A percentile compares a stretch with the other conserved stretches of the same genome.
These are phyloP conservation scores for Ilex aquifolium DNA, from an alignment of 257 asterid species.

Conservation along the genomic window DNA sequence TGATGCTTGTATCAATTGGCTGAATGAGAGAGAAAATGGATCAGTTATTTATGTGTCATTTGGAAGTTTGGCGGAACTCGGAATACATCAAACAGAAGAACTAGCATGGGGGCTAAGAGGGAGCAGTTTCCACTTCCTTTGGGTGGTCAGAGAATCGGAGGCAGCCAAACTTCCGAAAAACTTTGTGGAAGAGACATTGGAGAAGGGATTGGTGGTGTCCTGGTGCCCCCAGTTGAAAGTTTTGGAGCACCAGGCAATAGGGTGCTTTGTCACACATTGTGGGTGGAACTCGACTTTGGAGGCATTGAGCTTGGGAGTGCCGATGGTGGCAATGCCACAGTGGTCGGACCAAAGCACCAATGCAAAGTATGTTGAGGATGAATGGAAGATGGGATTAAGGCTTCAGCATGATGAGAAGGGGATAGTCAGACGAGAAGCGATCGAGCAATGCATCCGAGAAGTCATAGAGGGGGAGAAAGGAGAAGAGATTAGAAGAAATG, in stretches of 20 bases:
- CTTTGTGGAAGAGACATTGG: slow-evolving; percentile 9
- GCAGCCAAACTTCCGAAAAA: slow-evolving; percentile 13
- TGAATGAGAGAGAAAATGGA: slow-evolving; percentile 16
- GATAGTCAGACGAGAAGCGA: slow-evolving; percentile 24
- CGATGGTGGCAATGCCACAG: slow-evolving; percentile 33
- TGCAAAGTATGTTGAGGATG: slow-evolving; percentile 30
- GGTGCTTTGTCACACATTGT: slow-evolving; percentile 42
- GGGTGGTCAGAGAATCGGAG: slow-evolving; percentile 33
- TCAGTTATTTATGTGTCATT: slow-evolving; percentile 36
- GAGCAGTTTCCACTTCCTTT: slow-evolving; percentile 27
- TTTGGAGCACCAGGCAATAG: slow-evolving; percentile 26
- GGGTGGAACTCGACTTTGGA: slow-evolving; percentile 64
- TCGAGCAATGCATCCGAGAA: slow-evolving; percentile 12
- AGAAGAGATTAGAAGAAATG: slow-evolving; percentile 20
- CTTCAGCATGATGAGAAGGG: slow-evolving; percentile 22
- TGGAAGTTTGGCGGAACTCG: slow-evolving; percentile 24
- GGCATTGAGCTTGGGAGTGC: slow-evolving; percentile 32
- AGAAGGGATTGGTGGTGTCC: slow-evolving; percentile 8
- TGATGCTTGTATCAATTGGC: slow-evolving; percentile 27
- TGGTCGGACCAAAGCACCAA: slow-evolving; percentile 46
- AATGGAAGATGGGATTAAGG: slow-evolving; percentile 39
- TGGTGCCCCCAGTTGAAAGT: slow-evolving; percentile 28
- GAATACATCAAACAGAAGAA: slow-evolving; percentile 22
- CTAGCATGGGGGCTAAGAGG: slow-evolving; percentile 21
- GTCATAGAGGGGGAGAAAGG: slow-evolving; percentile 33